These are phyloP conservation scores for Coniochaeta sp. DNA, from an alignment of 2,329 filamentous ascomycete genomes.

Conservation along the genomic window DNA sequence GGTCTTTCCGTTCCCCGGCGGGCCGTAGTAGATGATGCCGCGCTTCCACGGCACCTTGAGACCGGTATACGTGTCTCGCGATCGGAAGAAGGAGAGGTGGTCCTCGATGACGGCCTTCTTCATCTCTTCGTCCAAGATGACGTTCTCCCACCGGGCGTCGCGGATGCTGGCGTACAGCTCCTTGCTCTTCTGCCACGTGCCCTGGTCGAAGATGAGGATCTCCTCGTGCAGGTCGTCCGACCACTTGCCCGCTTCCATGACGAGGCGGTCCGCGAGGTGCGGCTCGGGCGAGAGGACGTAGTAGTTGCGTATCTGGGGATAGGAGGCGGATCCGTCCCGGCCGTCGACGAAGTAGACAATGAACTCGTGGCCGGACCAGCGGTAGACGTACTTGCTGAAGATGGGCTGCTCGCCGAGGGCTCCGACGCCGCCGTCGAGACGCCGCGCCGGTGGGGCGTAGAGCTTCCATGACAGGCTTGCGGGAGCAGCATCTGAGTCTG, in stretches of 20 bases:
- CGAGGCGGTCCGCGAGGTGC: conserved; percentile 36
- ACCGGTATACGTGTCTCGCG: conserved; percentile 47
- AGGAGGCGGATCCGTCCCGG: conserved; percentile 27
- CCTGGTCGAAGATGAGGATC: conserved; percentile 59
- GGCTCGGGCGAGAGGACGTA: conserved; percentile 29
- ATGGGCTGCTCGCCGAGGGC: conserved; percentile 21
- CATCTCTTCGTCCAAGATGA: conserved; percentile 59
- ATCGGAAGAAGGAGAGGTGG: conserved; percentile 57
- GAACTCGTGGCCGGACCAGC: conserved; percentile 33
- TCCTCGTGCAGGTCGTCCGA: conserved; percentile 50
- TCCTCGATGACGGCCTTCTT: conserved; percentile 58
- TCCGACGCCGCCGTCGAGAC: conserved; percentile 30
- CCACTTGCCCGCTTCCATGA: conserved; percentile 49
- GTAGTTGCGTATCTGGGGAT: conserved; percentile 23
- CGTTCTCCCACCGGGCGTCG: conserved; percentile 54
- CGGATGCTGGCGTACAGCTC: conserved; percentile 51
- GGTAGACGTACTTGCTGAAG: conserved; percentile 35
- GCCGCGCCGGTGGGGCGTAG: conserved; percentile 31
- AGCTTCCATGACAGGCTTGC: conserved; percentile 28
- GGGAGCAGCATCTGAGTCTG: conserved; percentile 19
- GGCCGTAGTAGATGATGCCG: conserved; percentile 61
- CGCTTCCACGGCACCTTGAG: conserved; percentile 66
- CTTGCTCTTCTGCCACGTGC: conserved; percentile 54
- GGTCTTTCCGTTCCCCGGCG: conserved; percentile 60
- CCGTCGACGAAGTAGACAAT: conserved; percentile 34